A percentile compares a stretch with the other conserved stretches of the same genome.
Conservation (phyloP, 2,329 filamentous ascomycete species). For the Neofusicoccum sp. region DNA sequence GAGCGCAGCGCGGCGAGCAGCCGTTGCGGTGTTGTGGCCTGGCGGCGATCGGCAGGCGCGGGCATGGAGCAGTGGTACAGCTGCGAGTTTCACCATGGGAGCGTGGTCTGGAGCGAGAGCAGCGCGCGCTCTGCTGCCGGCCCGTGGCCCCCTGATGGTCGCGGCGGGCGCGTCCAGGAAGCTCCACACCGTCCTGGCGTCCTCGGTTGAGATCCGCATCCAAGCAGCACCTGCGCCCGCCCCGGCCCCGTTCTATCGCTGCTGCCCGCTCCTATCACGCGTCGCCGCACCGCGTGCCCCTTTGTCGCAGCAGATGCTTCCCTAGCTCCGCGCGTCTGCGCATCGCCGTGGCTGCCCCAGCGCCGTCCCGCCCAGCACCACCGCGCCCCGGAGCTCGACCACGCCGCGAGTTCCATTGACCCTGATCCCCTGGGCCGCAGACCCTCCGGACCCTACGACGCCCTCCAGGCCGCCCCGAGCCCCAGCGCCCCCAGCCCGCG, state of each 20-base stretch:
- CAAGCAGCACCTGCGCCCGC: constrained; percentile 6
- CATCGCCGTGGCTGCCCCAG: not conserved
- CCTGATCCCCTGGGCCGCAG: constrained; percentile 20
- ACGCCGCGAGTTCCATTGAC: constrained; percentile 20
- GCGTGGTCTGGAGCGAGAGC: constrained; percentile 7
- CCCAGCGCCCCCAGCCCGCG: not conserved
- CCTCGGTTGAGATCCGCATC: constrained; percentile 12
- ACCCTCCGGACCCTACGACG: not conserved
- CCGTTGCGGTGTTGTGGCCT: not conserved
- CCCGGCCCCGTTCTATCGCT: constrained; percentile 17
- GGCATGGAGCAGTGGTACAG: constrained; percentile 12
- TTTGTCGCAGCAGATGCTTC: constrained; percentile 12
- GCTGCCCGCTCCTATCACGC: constrained; percentile 3
- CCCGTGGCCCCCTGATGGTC: constrained; percentile 5
- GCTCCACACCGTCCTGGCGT: constrained; percentile 7
- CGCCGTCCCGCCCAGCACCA: not conserved
- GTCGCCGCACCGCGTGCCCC: not conserved
- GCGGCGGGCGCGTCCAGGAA: not conserved
- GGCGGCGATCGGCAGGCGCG: not conserved
- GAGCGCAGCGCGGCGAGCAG: not conserved
- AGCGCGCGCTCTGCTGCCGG: no score
- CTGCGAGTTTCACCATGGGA: constrained; percentile 5
- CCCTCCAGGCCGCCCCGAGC: not conserved
- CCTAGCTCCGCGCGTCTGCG: constrained; percentile 13
- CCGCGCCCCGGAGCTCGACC: constrained; percentile 11